Conservation (phyloP, 108 stramenopile genomes). For the Aurantiochytrium sp. region DNA sequence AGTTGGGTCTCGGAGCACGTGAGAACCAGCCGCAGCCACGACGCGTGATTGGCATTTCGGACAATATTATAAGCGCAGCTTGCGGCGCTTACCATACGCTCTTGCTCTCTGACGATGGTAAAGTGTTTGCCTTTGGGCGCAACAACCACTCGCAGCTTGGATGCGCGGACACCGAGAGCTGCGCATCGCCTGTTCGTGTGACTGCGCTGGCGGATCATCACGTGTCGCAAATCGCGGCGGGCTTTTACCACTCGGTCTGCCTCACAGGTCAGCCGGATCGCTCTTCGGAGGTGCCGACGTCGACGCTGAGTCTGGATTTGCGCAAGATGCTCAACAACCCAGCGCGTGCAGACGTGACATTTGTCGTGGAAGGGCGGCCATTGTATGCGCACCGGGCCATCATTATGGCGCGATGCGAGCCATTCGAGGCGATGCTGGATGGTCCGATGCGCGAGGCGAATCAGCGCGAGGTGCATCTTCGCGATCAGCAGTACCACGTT, state of each 20-base stretch:
- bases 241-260: background rate
- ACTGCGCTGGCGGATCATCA: background rate
- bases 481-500: constrained; percentile 61
- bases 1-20: constrained; percentile 42
- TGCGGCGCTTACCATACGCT: constrained; percentile 48
- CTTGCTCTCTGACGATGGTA: constrained; percentile 26
- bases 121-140: constrained; percentile 26
- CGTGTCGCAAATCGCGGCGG: background rate
- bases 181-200: background rate
- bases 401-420: constrained; percentile 69
- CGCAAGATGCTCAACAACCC: background rate
- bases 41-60: constrained; percentile 22
- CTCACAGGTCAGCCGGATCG: background rate
- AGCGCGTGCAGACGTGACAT: constrained; percentile 62
- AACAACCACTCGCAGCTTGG: constrained; percentile 41
- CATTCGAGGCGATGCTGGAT: constrained; percentile 84
- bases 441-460: constrained; percentile 59
- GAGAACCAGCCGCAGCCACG: constrained; percentile 30
- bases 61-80: background rate
- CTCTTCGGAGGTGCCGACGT: background rate
- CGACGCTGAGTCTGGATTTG: background rate
- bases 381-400: constrained; percentile 80
- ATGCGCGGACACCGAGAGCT: constrained; percentile 22
- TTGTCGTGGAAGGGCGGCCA: constrained; percentile 71
- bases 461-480: constrained; percentile 66